Percentiles rank a stretch among this genome's conserved stretches.
Conservation (phyloP, 768 basidiomycete genomes). For the Pleurotus salmoneostramineus region DNA sequence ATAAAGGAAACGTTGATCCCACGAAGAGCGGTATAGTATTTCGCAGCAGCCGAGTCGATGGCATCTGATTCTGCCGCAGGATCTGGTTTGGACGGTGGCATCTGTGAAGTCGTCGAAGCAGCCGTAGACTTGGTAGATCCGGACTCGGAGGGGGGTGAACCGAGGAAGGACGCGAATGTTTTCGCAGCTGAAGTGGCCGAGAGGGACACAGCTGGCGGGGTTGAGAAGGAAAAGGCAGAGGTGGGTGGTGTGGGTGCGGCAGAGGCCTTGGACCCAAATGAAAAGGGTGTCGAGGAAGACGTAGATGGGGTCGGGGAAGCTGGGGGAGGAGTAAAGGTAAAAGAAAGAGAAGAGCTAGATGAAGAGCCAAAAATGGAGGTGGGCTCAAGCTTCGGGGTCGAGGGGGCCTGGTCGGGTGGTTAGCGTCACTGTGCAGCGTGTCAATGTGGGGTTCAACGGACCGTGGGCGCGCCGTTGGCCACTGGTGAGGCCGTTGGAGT, state of each 20-base stretch:
- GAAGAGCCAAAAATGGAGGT: conserved; percentile 51
- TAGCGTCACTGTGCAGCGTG: too few species aligned
- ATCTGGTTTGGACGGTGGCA: conserved; percentile 10
- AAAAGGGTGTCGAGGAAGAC: conserved; percentile 11
- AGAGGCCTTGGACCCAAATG: conserved; percentile 11
- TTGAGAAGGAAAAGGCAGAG: conserved; percentile 9
- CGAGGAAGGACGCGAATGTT: conserved; percentile 46
- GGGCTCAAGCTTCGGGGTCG: conserved; percentile 42
- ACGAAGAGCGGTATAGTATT: conserved; percentile 68
- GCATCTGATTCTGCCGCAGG: conserved; percentile 15
- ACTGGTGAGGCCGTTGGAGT: conserved; percentile 20
- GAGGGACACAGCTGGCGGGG: conserved; percentile 22
- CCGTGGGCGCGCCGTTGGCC: conserved; percentile 16
- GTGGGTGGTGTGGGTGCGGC: conserved; percentile 11
- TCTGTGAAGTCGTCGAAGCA: conserved; percentile 6
- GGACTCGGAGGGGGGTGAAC: conserved; percentile 14
- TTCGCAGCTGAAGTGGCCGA: conserved; percentile 45
- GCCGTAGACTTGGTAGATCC: conserved; percentile 12
- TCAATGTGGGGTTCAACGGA: too few species aligned
- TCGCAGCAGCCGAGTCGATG: conserved; percentile 32
- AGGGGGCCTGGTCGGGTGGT: conserved; percentile 13
- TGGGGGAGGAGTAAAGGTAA: conserved; percentile 32
- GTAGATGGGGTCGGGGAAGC: conserved; percentile 19
- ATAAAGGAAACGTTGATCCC: conserved; percentile 70
- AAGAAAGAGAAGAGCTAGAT: conserved; percentile 26